Base-by-base conservation (phyloP, 2,329 filamentous ascomycete species). In the Colletotrichum sp. region DNA sequence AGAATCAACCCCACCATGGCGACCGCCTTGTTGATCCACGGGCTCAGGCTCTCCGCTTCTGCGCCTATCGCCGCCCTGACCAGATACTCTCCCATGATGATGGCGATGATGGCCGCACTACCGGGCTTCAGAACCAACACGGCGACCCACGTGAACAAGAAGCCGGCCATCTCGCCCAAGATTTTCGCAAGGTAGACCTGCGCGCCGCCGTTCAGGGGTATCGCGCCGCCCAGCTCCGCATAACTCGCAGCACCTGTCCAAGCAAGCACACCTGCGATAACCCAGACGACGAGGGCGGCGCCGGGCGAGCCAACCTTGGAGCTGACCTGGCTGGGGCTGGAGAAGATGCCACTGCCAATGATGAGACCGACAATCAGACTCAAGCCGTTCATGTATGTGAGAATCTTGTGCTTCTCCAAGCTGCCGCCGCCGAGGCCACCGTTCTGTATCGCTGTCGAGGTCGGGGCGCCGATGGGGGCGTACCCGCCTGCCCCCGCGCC, bases 31-130 rank as follows among this genome's bases (percentile, higher is more conserved):
- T 94, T 95, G 80, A 98, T 90, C 96, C 96, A 98, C 3, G 92
- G 90, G 80, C 91, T 97, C 69, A 95, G 90, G 29, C 92, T 91
- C 79, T 94, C 92, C 4, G 94, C 94, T 72, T 98, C 95, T n/a
- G 95, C 92, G 11, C 96, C 96, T 72, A 98, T 93, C 57, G 94
- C 89, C 16, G 95, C 96, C 61, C 95, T 90, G 67, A 98, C 95
- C n/a, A 98, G 87, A 81, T 99, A 99, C 84, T 99, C 97, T 57
- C 97, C 97, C 87, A 98, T 98, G 80, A 99, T 98, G 78, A 99
- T 98, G 77, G 96, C 90, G 76, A 99, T 95, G 81, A 99, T 99
- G 75, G 97, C 97, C 12, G 95, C 93, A 51, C 94, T 94, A 4
- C 97, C 97, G 1, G 97, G 97, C 85, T 98, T 98, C 75, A 99